Evolutionary conservation across 129 eudicot species (phyloP), one percentile per base, ranked within the genome.

Genomic region (Pulicaria dysenterica): DNA sequence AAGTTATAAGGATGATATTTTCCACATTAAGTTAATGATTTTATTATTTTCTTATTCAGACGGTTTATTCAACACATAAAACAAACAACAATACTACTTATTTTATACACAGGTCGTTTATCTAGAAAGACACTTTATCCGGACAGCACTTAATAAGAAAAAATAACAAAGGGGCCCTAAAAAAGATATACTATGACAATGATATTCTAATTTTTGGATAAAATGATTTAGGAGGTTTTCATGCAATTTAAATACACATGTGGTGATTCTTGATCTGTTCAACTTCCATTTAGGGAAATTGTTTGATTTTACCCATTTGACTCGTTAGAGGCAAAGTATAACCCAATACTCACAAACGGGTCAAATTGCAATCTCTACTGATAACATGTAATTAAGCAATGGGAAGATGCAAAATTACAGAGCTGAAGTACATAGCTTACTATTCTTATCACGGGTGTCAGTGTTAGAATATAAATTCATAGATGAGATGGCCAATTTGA

Each of bases 391-490:
- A 56, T 39, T 56, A 56, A 55, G 8, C 17, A 16, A 55, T 8
- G 19, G 38, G 60, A 55, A 55, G 13, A 55, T 54, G 59, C 11
- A 19, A 56, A 56, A 56, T 7, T 31, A 56, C 10, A 24, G 62
- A 24, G 9, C 9, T 38, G n/a, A 56, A 56, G 38, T 55, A 37
- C n/a, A 24, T 5, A 7, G 38, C 50, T 60, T 36, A 14, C 13
- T 36, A 34, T 8, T 46, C 60, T 73, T 43, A 48, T 57, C 15
- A n/a, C 55, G 41, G 40, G 58, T 67, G 19, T 72, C 59, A 10
- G 15, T 38, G 58, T 45, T 44, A n/a, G 6, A 45, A 71, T n/a
- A 58, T 42, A 42, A 75, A 6, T 46, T 64, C 62, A 73, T 49
- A 36, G 36, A 40, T 46, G 65, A 65, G 72, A 13, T 53, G 53